These are phyloP conservation scores for Pelargonium citronellum DNA, from an alignment of 441 rosid genomes.

Conservation along the genomic window DNA sequence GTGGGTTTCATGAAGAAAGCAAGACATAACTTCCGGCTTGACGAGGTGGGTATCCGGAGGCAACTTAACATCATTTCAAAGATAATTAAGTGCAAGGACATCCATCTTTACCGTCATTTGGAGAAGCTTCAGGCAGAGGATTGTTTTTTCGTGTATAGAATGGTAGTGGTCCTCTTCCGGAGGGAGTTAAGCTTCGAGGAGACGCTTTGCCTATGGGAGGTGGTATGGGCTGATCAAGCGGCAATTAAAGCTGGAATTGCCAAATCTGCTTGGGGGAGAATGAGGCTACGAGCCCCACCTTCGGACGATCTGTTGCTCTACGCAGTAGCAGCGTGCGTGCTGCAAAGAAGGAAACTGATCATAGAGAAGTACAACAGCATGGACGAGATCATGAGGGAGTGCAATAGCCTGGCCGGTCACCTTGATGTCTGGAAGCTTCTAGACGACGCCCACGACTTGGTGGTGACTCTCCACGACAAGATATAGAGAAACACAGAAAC, in stretches of 20 bases:
- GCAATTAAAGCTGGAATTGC: conserved; percentile 78
- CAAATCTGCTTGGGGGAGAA: conserved; percentile 75
- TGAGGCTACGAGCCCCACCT: conserved; percentile 77
- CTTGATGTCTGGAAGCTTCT: conserved; percentile 93
- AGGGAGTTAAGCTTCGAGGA: conserved; percentile 86
- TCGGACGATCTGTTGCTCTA: conserved; percentile 78
- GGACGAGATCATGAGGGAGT: conserved; percentile 90
- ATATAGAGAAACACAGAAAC: conserved; percentile 27
- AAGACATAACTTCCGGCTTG: conserved; percentile 89
- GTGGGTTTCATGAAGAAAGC: conserved; percentile 95
- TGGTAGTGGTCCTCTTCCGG: conserved; percentile 85
- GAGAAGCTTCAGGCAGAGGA: conserved; percentile 90
- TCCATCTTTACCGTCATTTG: conserved; percentile 78
- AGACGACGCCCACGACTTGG: conserved; percentile 86
- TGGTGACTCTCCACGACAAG: conserved; percentile 66
- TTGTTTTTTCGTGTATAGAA: conserved; percentile 90
- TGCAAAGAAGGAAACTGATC: conserved; percentile 81
- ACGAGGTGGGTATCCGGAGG: conserved; percentile 82
- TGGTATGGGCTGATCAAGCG: conserved; percentile 96
- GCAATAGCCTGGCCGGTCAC: conserved; percentile 79
- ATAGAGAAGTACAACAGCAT: conserved; percentile 77
- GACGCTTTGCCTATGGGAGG: conserved; percentile 86
- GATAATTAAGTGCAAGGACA: conserved; percentile 77
- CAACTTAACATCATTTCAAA: conserved; percentile 77
- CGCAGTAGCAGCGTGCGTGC: conserved; percentile 82